Evolutionary conservation across 169 alveolate genomes (phyloP).

Genomic region (Theileria orientalis): DNA sequence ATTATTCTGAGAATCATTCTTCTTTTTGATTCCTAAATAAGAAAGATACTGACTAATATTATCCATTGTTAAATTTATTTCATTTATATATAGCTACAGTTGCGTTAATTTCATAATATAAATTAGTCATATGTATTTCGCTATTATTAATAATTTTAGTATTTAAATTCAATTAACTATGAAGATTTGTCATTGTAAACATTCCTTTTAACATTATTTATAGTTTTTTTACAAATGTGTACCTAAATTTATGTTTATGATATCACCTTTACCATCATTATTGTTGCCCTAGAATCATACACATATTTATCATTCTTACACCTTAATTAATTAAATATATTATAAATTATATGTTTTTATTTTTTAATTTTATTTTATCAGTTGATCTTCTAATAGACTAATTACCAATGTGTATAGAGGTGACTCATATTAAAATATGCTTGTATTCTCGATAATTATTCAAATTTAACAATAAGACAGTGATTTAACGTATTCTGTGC

Average conservation of each 20-base stretch:
- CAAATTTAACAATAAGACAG: too few relatives aligned
- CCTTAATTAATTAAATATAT: neutral
- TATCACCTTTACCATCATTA: neutral
- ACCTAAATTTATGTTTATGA: neutral
- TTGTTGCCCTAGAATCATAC: constrained; percentile 5
- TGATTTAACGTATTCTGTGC: constrained; percentile 33
- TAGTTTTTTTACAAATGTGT: neutral
- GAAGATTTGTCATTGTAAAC: neutral
- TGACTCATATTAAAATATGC: too few relatives aligned
- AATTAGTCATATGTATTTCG: neutral
- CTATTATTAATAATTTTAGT: too few relatives aligned
- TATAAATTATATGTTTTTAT: too few relatives aligned
- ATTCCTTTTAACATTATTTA: neutral
- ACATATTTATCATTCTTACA: neutral
- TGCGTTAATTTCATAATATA: neutral
- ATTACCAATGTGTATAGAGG: too few relatives aligned
- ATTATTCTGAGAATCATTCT: neutral
- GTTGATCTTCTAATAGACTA: too few relatives aligned
- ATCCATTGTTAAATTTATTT: neutral
- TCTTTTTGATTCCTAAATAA: neutral
- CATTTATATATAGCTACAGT: neutral
- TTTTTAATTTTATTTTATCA: too few relatives aligned
- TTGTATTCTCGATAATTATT: neutral
- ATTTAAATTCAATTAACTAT: neutral
- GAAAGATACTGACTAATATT: neutral